Evolutionary conservation across 139 green algal species (phyloP), one percentile per base, ranked within the genome.

Genomic region (Chlorella ohadii): DNA sequence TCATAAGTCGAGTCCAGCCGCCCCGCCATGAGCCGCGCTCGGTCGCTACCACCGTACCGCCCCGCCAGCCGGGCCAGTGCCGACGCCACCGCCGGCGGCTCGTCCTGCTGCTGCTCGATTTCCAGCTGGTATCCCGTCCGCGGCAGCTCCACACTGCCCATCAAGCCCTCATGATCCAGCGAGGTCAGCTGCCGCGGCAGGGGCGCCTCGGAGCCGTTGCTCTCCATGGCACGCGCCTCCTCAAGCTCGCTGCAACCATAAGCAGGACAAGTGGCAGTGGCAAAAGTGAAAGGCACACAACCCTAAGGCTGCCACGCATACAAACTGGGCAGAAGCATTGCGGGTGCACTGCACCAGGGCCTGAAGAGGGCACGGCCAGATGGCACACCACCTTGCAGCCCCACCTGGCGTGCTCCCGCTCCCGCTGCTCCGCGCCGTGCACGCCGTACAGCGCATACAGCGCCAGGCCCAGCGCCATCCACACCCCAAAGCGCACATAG

Each of bases 401-500:
- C 38, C 34, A 72, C 76, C 76, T 71, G 33, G 36, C 41, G 39
- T 87, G 73, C 61, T 74, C 59, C 25, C 39, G 64, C 68, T 85
- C 68, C 19, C 65, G 61, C 83, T 87, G 72, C 56, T 92, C 88
- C 0, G 83, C 65, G 19, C 27, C 41, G 47, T 91, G 78, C 28
- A 88, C 57, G 22, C 87, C 82, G 57, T 91, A 92, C 9, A 84
- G 36, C 1, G 38, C 61, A 31, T 92, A 92, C 23, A 89, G 41
- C 2, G 36, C 57, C 55, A 79, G 19, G 20, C 84, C 85, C 34
- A 88, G 6, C 44, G 73, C 65, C 84, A 94, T 90, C 95, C 94
- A 98, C 31, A 94, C 86, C 1, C 91, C 82, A 86, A 96, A 96
- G 6, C 94, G 87, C 59, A 94, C 89, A 61, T 96, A 98, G 19